These are phyloP conservation scores for Kuraishia cidri DNA, from an alignment of 805 yeast genomes.

Conservation along the genomic window DNA sequence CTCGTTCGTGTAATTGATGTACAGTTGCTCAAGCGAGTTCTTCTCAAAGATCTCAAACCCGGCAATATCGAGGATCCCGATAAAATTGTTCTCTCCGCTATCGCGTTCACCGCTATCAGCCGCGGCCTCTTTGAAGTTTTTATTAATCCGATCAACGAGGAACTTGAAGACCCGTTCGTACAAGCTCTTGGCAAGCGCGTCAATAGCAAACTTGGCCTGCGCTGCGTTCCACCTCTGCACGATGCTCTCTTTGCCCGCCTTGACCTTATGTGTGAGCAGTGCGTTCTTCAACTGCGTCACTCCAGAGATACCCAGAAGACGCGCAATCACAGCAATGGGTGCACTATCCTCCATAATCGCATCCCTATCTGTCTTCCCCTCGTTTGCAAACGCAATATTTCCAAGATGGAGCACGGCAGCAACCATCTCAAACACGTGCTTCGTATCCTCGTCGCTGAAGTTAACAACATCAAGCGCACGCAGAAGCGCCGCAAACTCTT, in stretches of 20 bases:
- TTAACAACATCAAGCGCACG: slow-evolving; percentile 72
- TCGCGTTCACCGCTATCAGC: slow-evolving; percentile 9
- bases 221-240: slow-evolving; percentile 68
- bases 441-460: slow-evolving; percentile 43
- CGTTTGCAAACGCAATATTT: slow-evolving; percentile 63
- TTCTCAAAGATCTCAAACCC: slow-evolving; percentile 52
- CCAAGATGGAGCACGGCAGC: slow-evolving; percentile 83
- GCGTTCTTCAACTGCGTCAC: slow-evolving; percentile 45
- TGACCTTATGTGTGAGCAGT: slow-evolving; percentile 72
- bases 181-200: slow-evolving; percentile 79
- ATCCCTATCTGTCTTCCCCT: slow-evolving; percentile 54
- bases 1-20: slow-evolving; percentile 54
- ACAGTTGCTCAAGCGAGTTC: slow-evolving; percentile 52
- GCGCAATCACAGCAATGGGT: slow-evolving; percentile 41
- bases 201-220: slow-evolving; percentile 75
- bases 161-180: slow-evolving; percentile 79
- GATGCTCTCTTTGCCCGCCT: slow-evolving; percentile 85
- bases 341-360: slow-evolving; percentile 50
- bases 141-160: slow-evolving; percentile 70
- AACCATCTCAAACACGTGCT: slow-evolving; percentile 52
- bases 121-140: slow-evolving; percentile 34
- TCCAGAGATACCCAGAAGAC: slow-evolving; percentile 54
- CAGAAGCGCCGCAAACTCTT: slow-evolving; percentile 54
- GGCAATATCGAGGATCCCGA: slow-evolving; percentile 54
- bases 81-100: slow-evolving; percentile 28